These are phyloP conservation scores for Onygena corvina DNA, from an alignment of 2,329 filamentous ascomycete genomes.

Conservation along the genomic window DNA sequence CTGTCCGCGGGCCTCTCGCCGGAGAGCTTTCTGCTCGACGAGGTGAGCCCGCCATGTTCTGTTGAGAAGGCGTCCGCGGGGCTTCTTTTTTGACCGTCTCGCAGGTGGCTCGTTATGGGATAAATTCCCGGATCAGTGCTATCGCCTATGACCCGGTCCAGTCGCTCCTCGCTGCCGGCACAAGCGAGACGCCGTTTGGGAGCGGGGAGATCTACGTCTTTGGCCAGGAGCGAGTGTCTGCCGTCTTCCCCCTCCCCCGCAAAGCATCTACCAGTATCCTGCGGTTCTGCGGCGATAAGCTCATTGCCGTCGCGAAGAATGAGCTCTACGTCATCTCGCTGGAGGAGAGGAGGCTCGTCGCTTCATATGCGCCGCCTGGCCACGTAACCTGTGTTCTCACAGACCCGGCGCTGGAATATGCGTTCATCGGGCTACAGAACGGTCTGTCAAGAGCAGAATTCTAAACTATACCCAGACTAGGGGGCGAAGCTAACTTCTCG, in stretches of 20 bases:
- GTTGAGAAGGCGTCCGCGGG: neutral
- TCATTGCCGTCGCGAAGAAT: slow-evolving; percentile 71
- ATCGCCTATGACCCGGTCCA: slow-evolving; percentile 89
- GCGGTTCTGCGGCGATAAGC: slow-evolving; percentile 74
- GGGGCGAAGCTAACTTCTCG: neutral
- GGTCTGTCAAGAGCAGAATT: slow-evolving; percentile 30
- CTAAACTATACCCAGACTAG: neutral
- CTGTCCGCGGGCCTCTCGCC: slow-evolving; percentile 69
- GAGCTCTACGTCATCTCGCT: slow-evolving; percentile 77
- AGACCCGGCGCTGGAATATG: slow-evolving; percentile 89
- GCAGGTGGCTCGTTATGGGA: slow-evolving; percentile 60
- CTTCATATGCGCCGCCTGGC: slow-evolving; percentile 64
- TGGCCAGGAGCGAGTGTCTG: slow-evolving; percentile 68
- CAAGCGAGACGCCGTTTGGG: slow-evolving; percentile 73
- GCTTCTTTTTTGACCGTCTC: neutral
- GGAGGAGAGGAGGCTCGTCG: slow-evolving; percentile 52
- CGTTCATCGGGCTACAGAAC: slow-evolving; percentile 67
- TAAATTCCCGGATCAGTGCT: slow-evolving; percentile 64
- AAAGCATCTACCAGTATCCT: slow-evolving; percentile 63
- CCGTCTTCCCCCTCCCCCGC: slow-evolving; percentile 57
- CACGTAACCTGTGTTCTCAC: slow-evolving; percentile 61
- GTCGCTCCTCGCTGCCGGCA: slow-evolving; percentile 83
- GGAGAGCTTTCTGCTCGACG: slow-evolving; percentile 69
- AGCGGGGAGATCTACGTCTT: slow-evolving; percentile 80
- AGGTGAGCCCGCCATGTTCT: slow-evolving; percentile 41